These are phyloP conservation scores for Tolypocladium paradoxum DNA, from an alignment of 2,329 filamentous ascomycete genomes.

Conservation along the genomic window DNA sequence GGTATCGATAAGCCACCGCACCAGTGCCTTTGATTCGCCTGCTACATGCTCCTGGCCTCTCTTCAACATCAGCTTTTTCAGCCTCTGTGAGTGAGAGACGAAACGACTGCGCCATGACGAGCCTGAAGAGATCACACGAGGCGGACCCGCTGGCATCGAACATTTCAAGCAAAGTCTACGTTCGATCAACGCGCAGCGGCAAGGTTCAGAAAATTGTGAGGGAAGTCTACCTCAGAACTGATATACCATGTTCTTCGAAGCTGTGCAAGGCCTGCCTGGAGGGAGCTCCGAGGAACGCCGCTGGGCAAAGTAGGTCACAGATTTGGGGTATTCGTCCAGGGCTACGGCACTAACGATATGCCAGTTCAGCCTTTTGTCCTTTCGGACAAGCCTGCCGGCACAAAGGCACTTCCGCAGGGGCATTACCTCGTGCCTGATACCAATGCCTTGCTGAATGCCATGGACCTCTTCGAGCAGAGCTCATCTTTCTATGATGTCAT, in stretches of 20 bases:
- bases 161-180: slow-evolving; percentile 91
- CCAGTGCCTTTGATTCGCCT: slow-evolving; percentile 13
- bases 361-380: slow-evolving; percentile 74
- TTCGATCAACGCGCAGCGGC: slow-evolving; percentile 86
- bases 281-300: slow-evolving; percentile 67
- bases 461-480: slow-evolving; percentile 93
- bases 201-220: slow-evolving; percentile 98
- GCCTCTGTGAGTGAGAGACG: not conserved
- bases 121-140: slow-evolving; percentile 48
- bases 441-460: slow-evolving; percentile 87
- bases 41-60: slow-evolving; percentile 9
- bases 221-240: slow-evolving; percentile 89
- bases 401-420: slow-evolving; percentile 69
- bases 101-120: slow-evolving; percentile 40
- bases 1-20: slow-evolving; percentile 21
- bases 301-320: slow-evolving; percentile 54
- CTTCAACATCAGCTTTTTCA: slow-evolving; percentile 5
- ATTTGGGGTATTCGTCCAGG: not conserved
- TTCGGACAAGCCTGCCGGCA: slow-evolving; percentile 78
- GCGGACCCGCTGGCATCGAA: slow-evolving; percentile 51
- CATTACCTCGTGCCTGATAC: slow-evolving; percentile 96
- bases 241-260: slow-evolving; percentile 93
- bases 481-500: slow-evolving; percentile 94
- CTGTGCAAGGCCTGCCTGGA: slow-evolving; percentile 69
- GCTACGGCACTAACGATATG: slow-evolving; percentile 3